phyloP scores from a whole-genome alignment of 768 basidiomycete species.

The Suillus americanus region DNA sequence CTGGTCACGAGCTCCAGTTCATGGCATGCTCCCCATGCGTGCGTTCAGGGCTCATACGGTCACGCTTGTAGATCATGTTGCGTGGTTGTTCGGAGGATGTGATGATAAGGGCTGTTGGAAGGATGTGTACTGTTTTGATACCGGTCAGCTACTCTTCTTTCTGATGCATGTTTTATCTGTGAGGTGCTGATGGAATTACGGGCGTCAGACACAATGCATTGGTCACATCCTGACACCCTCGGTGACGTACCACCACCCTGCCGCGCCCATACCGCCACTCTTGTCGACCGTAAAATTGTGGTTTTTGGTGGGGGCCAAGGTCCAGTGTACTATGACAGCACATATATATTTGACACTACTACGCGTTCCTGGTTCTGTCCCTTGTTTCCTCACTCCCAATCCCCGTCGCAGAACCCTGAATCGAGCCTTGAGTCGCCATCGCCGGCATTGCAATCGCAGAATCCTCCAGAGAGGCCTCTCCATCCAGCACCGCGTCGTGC shows the following conservation, averaged over 20 bases:
- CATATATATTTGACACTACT: conserved; percentile 81
- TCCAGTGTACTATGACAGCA: conserved; percentile 75
- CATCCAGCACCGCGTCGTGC: conserved; percentile 76
- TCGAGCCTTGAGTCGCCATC: neutral
- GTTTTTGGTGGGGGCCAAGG: conserved; percentile 89
- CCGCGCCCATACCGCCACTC: conserved; percentile 85
- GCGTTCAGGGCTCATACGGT: conserved; percentile 82
- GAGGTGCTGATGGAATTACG: neutral
- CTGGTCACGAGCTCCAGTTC: conserved; percentile 83
- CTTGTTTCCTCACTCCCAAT: conserved; percentile 21
- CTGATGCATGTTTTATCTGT: conserved; percentile 5
- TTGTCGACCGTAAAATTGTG: conserved; percentile 77
- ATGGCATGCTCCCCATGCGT: conserved; percentile 63
- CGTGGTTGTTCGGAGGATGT: conserved; percentile 90
- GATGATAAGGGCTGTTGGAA: conserved; percentile 74
- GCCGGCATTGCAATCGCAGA: conserved; percentile 4
- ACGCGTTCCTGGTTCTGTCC: conserved; percentile 66
- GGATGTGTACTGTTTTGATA: conserved; percentile 85
- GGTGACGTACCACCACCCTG: conserved; percentile 84
- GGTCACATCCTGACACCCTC: conserved; percentile 73
- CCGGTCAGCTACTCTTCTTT: conserved; percentile 43
- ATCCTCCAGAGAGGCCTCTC: conserved; percentile 8
- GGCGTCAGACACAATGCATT: conserved; percentile 78
- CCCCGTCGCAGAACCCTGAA: neutral
- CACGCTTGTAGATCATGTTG: conserved; percentile 77